Conservation (phyloP, 306 rosid species). For the Begonia masoniana region DNA sequence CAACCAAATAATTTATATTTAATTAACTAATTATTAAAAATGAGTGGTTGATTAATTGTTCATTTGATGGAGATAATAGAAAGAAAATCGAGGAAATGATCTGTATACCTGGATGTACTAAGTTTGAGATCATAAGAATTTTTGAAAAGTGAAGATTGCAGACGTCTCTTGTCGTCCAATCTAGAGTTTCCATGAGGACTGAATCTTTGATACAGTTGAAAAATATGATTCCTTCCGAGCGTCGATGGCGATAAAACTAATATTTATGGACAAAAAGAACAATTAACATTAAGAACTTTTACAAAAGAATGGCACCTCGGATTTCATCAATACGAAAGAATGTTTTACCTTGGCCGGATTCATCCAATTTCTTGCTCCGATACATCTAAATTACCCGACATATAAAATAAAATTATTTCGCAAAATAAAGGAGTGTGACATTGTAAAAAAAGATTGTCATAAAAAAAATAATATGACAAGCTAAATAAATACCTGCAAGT, state of each 20-base stretch:
- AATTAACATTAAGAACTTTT: not conserved
- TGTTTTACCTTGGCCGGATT: conserved; percentile 61
- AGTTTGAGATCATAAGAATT: not conserved
- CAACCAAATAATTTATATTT: too few relatives aligned
- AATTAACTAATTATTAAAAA: not conserved
- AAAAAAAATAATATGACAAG: not conserved
- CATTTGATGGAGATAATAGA: too few relatives aligned
- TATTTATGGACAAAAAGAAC: not conserved
- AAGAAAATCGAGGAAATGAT: too few relatives aligned
- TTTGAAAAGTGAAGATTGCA: conserved; percentile 12
- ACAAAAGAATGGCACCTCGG: too few relatives aligned
- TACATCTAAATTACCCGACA: conserved; percentile 46
- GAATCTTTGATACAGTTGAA: conserved; percentile 37
- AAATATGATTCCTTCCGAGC: conserved; percentile 35
- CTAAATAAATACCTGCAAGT: conserved; percentile 53
- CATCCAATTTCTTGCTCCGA: conserved; percentile 85
- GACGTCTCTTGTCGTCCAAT: conserved; percentile 8
- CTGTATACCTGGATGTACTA: too few relatives aligned
- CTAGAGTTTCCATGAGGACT: conserved; percentile 26
- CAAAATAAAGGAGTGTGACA: not conserved
- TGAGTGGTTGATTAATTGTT: too few relatives aligned
- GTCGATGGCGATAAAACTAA: conserved; percentile 37
- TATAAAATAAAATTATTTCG: not conserved
- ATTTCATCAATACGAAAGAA: too few relatives aligned
- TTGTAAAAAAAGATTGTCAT: too few relatives aligned